Evolutionary conservation across 345 rosid species (phyloP), one percentile per base, ranked within the genome.

Genomic region (Mangifera indica): DNA sequence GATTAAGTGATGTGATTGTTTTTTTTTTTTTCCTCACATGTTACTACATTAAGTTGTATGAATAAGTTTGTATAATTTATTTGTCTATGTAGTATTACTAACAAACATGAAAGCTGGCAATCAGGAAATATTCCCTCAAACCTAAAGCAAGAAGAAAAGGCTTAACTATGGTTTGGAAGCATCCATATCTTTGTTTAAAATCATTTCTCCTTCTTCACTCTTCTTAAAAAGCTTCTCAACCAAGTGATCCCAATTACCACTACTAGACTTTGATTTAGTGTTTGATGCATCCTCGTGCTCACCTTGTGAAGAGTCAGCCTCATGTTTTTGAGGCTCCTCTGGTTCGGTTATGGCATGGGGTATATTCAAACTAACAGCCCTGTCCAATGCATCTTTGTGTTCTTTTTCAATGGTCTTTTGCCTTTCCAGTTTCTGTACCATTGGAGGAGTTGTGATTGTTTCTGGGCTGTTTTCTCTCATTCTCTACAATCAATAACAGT

Each of bases 321-420:
- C 78, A 5, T 56, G 73, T 58, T 76, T 81, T 26, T 56, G 24
- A 5, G 66, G 45, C 20, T 67, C 79, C 46, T 80, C 84, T 3
- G 57, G 53, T 0, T 80, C 10, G 14, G 77, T 63, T 46, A 81
- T 88, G 20, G 92, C 96, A 15, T 93, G 91, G 20, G 99, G 99
- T 57, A 95, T 85, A 72, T 91, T 87, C 67, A 95, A 86, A 75
- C 89, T 91, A 55, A 87, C 88, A 0, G 99, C 98, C 78, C 96
- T 88, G 72, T 92, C 89, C 76, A 95, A 72, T 20, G 99, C 99
- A 66, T 88, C 91, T 78, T 83, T 91, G 81, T 91, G 98, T 74
- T 95, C 99, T 74, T 84, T 87, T 74, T 95, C 97, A 22, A 87
- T 52, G 20, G 96, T 89, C 77, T 80, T 80, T 80, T 78, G 21